Percentiles rank a stretch among this genome's conserved stretches.
These are phyloP conservation scores for Ophiostoma sp. DNA, from an alignment of 2,329 filamentous ascomycete species.

Conservation along the genomic window DNA sequence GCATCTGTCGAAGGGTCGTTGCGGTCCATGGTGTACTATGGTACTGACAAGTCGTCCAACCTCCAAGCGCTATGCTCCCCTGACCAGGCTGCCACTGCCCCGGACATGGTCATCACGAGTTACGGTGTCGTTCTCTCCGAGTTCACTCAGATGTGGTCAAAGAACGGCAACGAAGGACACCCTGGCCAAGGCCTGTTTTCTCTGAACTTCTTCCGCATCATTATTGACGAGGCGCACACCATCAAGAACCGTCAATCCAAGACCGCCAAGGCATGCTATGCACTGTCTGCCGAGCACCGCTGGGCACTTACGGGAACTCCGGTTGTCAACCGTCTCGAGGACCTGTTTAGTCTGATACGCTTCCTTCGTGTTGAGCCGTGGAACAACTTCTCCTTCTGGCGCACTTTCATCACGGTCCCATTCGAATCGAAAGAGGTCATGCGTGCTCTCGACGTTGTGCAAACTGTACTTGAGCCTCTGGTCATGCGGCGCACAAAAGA, in stretches of 20 bases:
- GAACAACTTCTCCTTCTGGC: constrained; percentile 99
- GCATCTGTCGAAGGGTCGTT: constrained; percentile 79
- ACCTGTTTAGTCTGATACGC: constrained; percentile 85
- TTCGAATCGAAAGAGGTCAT: constrained; percentile 96
- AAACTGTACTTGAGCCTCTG: constrained; percentile 92
- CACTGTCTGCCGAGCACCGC: constrained; percentile 74
- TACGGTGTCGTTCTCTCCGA: constrained; percentile 91
- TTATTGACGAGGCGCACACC: constrained; percentile 89
- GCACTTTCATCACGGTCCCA: constrained; percentile 94
- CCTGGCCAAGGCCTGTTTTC: constrained; percentile 76
- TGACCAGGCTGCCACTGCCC: constrained; percentile 67
- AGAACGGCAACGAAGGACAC: constrained; percentile 37
- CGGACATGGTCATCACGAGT: constrained; percentile 89
- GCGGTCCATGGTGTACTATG: constrained; percentile 87
- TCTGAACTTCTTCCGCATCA: constrained; percentile 87
- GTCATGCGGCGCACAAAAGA: constrained; percentile 93
- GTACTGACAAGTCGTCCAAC: constrained; percentile 73
- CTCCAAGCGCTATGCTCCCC: constrained; percentile 72
- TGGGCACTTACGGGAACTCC: constrained; percentile 95
- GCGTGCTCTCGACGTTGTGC: constrained; percentile 88
- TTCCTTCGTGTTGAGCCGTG: constrained; percentile 94
- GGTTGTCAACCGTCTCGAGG: constrained; percentile 92
- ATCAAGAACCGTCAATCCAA: constrained; percentile 91
- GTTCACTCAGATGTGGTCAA: constrained; percentile 65
- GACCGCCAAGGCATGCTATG: constrained; percentile 91